Evolutionary conservation across 2,329 filamentous ascomycete species (phyloP), one percentile per base, ranked within the genome.

Genomic region (Lasiodiplodia hormozganensis): DNA sequence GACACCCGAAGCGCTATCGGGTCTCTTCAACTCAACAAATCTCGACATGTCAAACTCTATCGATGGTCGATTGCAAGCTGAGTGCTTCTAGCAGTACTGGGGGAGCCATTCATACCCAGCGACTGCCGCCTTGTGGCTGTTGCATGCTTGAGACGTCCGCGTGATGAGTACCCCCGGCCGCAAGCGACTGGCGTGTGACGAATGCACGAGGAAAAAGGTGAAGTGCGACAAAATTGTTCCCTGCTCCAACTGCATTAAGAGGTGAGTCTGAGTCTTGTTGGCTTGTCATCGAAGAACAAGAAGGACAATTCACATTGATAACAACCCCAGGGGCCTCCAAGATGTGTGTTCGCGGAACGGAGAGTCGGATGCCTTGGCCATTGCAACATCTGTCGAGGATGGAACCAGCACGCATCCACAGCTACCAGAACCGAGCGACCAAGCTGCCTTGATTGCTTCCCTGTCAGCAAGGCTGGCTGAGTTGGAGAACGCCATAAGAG

Each of bases 211-310:
- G 25, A 73, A 75, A 47, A 79, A 79, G 67, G 75, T 78, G 51
- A 78, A 80, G 70, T 83, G 81, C 68, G 79, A 82, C 67, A 83
- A 82, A 70, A 74, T 75, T 3, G 72, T 82, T 3, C 80, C 80
- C 36, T 82, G 80, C 72, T 74, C 74, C 53, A 82, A 80, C 66
- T 83, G 81, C 66, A 73, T 74, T 28, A 78, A 74, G 70, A 76
- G 76, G 75, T 75, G 71, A 69, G 58, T 34, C 18, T n/a, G 4
- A 21, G 53, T 3, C 16, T 40, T 38, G 16, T 7, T 2, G 3
- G 25, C 23, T 65, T 18, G 21, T 3, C 16, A 18, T n/a, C 2
- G 16, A 1, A 16, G 16, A 38, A n/a, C 52, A 16, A 21, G 2
- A 31, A 31, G 25, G 25, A 4, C 31, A 31, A 31, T 31, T 2